A percentile compares a stretch with the other conserved stretches of the same genome.
These are phyloP conservation scores for Fusarium clavum DNA, from an alignment of 2,329 filamentous ascomycete genomes.

Conservation along the genomic window DNA sequence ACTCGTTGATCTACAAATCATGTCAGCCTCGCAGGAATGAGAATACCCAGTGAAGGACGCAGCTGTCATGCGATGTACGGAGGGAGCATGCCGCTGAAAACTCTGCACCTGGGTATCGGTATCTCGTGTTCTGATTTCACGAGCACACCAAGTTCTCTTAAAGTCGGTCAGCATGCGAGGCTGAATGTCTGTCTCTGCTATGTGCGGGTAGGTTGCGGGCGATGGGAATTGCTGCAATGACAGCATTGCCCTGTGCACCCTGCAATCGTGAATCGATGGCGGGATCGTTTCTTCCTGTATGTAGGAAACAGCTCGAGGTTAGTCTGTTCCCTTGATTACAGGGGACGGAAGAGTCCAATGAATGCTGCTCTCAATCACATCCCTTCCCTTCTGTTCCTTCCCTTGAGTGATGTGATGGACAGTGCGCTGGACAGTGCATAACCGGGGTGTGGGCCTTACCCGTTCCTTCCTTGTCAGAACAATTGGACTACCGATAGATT, in stretches of 20 bases:
- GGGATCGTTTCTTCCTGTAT: conserved; percentile 24
- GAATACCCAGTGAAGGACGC: conserved; percentile 5
- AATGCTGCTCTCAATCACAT: conserved; percentile 3
- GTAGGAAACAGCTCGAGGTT: conserved; percentile 30
- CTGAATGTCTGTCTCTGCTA: conserved; percentile 15
- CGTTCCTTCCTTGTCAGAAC: conserved; percentile 20
- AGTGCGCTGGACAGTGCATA: conserved; percentile 31
- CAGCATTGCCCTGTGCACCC: conserved; percentile 35
- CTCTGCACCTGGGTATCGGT: conserved; percentile 6
- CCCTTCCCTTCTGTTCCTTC: background rate
- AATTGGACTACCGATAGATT: conserved; percentile 21
- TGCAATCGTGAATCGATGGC: conserved; percentile 22
- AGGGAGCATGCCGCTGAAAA: conserved; percentile 37
- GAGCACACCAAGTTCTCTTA: conserved; percentile 31
- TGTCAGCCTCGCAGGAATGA: conserved; percentile 40
- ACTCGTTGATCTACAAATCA: conserved; percentile 31
- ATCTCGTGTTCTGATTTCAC: conserved; percentile 28
- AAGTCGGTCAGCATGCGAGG: conserved; percentile 36
- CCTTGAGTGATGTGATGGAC: conserved; percentile 15
- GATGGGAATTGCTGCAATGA: conserved; percentile 15
- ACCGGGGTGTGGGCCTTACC: conserved; percentile 31
- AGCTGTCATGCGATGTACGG: conserved; percentile 38
- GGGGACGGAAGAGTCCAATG: conserved; percentile 9
- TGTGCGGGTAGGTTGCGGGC: background rate
- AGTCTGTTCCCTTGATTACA: conserved; percentile 25